These are phyloP conservation scores for cucumber (Cucumis sativus) DNA, from an alignment of 306 rosid species.

Conservation along the genomic window Cucumber_9930_V3 NC_026661.2:12792501-12793000, in stretches of 20 bases:
- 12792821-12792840: neutral
- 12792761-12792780: neutral
- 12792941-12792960: conserved; percentile 17
- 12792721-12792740: neutral
- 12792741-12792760: neutral
- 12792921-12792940: conserved; percentile 60
- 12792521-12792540: too few species aligned
- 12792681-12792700: neutral
- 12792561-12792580: too few species aligned
- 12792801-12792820: neutral
- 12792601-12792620: too few species aligned
- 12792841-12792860: conserved; percentile 40
- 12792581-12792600: too few species aligned
- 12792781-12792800: neutral
- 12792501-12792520: too few species aligned
- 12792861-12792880: conserved; percentile 29
- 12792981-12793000: neutral
- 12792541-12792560: neutral
- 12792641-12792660: neutral
- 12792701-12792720: neutral
- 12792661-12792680: neutral
- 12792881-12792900: conserved; percentile 37
- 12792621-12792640: neutral
- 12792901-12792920: conserved; percentile 29
- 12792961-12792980: conserved; percentile 4